Conservation (phyloP, 106 monocot species). For the Dioscorea zingiberensis region DNA sequence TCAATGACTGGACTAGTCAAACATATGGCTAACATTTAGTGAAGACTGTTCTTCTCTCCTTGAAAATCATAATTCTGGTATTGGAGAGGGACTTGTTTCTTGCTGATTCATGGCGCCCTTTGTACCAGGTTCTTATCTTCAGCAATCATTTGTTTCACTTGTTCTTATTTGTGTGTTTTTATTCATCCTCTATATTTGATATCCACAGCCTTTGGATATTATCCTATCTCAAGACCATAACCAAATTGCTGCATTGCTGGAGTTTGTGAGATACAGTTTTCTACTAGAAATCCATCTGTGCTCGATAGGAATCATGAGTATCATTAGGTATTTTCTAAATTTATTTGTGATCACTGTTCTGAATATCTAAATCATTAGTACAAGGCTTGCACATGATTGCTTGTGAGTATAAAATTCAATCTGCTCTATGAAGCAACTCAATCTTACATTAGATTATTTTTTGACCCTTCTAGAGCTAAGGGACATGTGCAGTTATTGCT, state of each 20-base stretch:
- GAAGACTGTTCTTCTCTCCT: constrained; percentile 66
- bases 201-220: constrained; percentile 75
- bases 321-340: constrained; percentile 45
- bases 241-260: constrained; percentile 69
- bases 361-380: neutral
- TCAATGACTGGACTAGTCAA: constrained; percentile 61
- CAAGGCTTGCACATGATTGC: neutral
- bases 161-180: constrained; percentile 2
- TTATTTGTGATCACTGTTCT: neutral
- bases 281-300: constrained; percentile 69
- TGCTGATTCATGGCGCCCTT: constrained; percentile 81
- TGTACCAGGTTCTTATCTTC: constrained; percentile 67
- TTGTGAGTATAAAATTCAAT: neutral
- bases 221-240: constrained; percentile 81
- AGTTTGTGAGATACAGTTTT: constrained; percentile 82
- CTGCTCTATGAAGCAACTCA: neutral
- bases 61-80: constrained; percentile 80
- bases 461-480: constrained; percentile 69
- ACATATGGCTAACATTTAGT: constrained; percentile 61
- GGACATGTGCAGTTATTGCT: constrained; percentile 78
- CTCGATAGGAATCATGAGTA: constrained; percentile 73
- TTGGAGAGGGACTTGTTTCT: constrained; percentile 72
- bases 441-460: neutral
- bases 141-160: neutral
- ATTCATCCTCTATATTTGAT: constrained; percentile 10